Conservation (phyloP, 1,284 basidiomycete species). For the Sporisorium scitamineum region DNA sequence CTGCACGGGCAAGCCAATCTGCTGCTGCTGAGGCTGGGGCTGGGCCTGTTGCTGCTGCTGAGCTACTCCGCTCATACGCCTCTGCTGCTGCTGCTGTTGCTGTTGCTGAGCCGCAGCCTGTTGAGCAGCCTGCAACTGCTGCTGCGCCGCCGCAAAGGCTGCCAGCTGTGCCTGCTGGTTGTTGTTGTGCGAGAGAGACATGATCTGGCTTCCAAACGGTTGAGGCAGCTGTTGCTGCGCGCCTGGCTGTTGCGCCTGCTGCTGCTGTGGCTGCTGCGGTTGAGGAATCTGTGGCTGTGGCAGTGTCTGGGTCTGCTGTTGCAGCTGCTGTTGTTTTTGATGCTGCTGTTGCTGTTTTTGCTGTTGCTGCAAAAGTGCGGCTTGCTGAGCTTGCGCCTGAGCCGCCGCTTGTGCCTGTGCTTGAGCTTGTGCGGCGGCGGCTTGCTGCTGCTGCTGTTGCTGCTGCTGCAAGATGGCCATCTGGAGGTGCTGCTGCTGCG, state of each 20-base stretch:
- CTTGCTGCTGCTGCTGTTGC: constrained; percentile 44
- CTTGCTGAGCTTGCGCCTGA: constrained; percentile 48
- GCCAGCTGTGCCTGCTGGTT: constrained; percentile 48
- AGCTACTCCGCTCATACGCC: constrained; percentile 9
- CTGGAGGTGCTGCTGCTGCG: constrained; percentile 45
- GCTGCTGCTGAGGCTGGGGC: constrained; percentile 50
- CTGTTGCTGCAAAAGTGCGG: constrained; percentile 54
- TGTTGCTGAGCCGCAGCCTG: constrained; percentile 38
- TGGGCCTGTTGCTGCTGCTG: constrained; percentile 30
- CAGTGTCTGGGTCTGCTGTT: constrained; percentile 28
- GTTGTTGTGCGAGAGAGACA: constrained; percentile 43
- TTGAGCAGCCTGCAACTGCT: constrained; percentile 46
- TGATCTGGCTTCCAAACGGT: constrained; percentile 42
- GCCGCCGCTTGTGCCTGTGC: constrained; percentile 33
- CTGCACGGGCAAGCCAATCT: constrained; percentile 42
- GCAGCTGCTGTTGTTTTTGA: constrained; percentile 34
- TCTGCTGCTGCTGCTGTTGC: constrained; percentile 35
- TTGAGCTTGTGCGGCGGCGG: constrained; percentile 20
- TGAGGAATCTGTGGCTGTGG: constrained; percentile 49
- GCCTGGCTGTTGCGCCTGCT: constrained; percentile 25
- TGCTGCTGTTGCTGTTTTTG: constrained; percentile 53
- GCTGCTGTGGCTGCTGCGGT: constrained; percentile 33
- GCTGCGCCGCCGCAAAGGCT: constrained; percentile 47
- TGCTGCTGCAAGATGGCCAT: constrained; percentile 50
- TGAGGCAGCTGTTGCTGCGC: constrained; percentile 40